Conservation (phyloP, 1,284 basidiomycete species). For the Ganoderma meredithae region DNA sequence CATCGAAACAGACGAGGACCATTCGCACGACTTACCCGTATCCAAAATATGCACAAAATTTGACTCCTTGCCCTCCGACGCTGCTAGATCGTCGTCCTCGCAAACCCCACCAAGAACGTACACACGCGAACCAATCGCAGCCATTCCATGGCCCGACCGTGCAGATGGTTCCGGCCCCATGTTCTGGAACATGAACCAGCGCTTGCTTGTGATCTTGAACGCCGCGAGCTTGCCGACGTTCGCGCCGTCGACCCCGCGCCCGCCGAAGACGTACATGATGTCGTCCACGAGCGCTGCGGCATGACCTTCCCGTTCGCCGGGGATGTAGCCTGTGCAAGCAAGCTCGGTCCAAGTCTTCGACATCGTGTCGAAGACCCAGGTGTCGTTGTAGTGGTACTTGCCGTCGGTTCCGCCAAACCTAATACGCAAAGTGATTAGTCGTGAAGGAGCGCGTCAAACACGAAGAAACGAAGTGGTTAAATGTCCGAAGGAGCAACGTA, state of each 20-base stretch:
- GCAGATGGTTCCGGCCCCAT: constrained; percentile 77
- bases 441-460: not conserved
- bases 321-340: constrained; percentile 95
- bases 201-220: constrained; percentile 90
- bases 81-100: constrained; percentile 29
- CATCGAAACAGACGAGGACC: constrained; percentile 17
- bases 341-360: constrained; percentile 89
- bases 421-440: not conserved
- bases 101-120: constrained; percentile 75
- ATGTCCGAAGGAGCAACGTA: constrained; percentile 39
- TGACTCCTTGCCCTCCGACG: constrained; percentile 72
- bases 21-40: constrained; percentile 59
- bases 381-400: constrained; percentile 97
- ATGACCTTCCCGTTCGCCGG: constrained; percentile 94
- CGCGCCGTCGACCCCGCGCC: constrained; percentile 94
- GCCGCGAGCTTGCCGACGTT: constrained; percentile 94
- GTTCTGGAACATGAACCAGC: constrained; percentile 86
- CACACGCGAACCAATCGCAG: constrained; percentile 67
- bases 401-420: constrained; percentile 98
- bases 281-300: constrained; percentile 90
- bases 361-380: constrained; percentile 90
- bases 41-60: constrained; percentile 84
- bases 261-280: constrained; percentile 87
- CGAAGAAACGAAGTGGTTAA: not conserved
- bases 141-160: constrained; percentile 75